These are phyloP conservation scores for sorghum (Sorghum bicolor) DNA, from an alignment of 176 grass and related monocot species.

Conservation along the genomic window Sorghum_bicolor_NCBIv3 NC_012873.2:59594001-59594500, in stretches of 20 bases:
- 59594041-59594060: too few relatives aligned
- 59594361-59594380: not conserved
- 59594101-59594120: too few relatives aligned
- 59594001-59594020: too few relatives aligned
- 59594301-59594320: not conserved
- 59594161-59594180: not conserved
- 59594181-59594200: not conserved
- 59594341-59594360: not conserved
- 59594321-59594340: not conserved
- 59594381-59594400: not conserved
- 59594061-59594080: too few relatives aligned
- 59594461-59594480: not conserved
- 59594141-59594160: too few relatives aligned
- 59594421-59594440: not conserved
- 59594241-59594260: not conserved
- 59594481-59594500: not conserved
- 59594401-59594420: not conserved
- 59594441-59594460: not conserved
- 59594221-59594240: not conserved
- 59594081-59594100: too few relatives aligned
- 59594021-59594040: too few relatives aligned
- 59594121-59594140: too few relatives aligned
- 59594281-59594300: not conserved
- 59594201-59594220: not conserved
- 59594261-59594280: not conserved